phyloP scores from a whole-genome alignment of 1,284 basidiomycete species.

The Rhodofomes roseus region DNA sequence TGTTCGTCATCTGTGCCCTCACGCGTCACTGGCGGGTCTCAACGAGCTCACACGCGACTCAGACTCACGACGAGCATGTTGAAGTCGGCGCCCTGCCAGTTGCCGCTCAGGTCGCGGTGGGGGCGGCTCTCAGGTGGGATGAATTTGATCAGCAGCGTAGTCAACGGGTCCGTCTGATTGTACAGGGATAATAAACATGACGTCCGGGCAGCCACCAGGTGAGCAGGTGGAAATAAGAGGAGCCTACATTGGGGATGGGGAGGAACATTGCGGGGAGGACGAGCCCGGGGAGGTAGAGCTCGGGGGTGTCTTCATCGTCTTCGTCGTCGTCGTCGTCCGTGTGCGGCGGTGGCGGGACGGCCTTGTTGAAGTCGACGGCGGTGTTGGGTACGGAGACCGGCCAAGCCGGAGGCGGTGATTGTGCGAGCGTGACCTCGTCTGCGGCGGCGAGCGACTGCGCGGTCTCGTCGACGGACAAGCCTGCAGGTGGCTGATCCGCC shows the following conservation, averaged over 20 bases:
- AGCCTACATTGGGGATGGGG: constrained; percentile 76
- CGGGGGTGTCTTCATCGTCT: constrained; percentile 46
- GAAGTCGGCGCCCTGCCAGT: constrained; percentile 67
- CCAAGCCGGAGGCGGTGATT: constrained; percentile 1
- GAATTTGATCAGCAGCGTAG: constrained; percentile 75
- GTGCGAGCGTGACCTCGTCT: constrained; percentile 17
- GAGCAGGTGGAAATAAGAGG: constrained; percentile 39
- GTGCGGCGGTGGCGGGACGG: constrained; percentile 34
- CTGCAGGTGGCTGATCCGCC: constrained; percentile 12
- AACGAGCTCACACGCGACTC: background rate
- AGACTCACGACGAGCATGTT: constrained; percentile 71
- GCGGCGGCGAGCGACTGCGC: constrained; percentile 16
- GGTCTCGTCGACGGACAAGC: constrained; percentile 7
- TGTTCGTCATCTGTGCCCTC: constrained; percentile 67
- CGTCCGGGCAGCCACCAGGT: constrained; percentile 58
- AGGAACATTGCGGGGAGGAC: constrained; percentile 73
- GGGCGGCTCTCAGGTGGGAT: constrained; percentile 74
- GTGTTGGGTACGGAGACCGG: constrained; percentile 22
- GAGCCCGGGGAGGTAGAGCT: constrained; percentile 54
- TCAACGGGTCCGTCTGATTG: constrained; percentile 77
- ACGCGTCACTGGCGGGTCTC: background rate
- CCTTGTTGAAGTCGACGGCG: constrained; percentile 24
- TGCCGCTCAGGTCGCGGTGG: constrained; percentile 64
- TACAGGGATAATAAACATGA: constrained; percentile 22
- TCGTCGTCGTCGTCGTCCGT: constrained; percentile 27